phyloP scores from a whole-genome alignment of 2,329 filamentous ascomycete genomes.

The Penicillium sp. region DNA sequence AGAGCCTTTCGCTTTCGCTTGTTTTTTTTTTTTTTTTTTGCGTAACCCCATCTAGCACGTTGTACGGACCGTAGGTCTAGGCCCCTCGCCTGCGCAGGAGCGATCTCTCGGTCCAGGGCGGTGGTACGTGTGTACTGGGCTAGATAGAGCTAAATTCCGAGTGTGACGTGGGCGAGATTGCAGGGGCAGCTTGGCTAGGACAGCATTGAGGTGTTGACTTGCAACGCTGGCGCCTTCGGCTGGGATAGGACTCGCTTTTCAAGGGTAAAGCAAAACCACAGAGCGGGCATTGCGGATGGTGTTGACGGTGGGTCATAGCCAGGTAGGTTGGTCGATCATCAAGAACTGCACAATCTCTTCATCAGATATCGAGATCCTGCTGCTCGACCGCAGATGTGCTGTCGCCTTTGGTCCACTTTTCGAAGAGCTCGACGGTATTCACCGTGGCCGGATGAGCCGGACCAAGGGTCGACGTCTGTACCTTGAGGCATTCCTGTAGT shows the following conservation, averaged over 20 bases:
- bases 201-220: too few relatives aligned
- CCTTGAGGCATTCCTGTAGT: not conserved
- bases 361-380: not conserved
- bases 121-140: not conserved
- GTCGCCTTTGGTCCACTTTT: not conserved
- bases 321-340: not conserved
- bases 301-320: too few relatives aligned
- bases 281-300: too few relatives aligned
- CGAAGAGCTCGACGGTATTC: not conserved
- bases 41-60: not conserved
- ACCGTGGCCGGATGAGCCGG: not conserved
- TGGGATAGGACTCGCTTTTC: too few relatives aligned
- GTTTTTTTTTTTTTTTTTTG: too few relatives aligned
- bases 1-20: not conserved
- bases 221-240: too few relatives aligned
- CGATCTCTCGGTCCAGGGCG: not conserved
- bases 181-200: not conserved
- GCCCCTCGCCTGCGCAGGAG: not conserved
- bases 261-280: too few relatives aligned
- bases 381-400: not conserved
- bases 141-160: not conserved
- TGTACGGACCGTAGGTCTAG: not conserved
- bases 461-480: not conserved
- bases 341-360: not conserved
- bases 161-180: not conserved